Conservation (phyloP, 177 flowering plant genomes). For the Telopea speciosissima region DNA sequence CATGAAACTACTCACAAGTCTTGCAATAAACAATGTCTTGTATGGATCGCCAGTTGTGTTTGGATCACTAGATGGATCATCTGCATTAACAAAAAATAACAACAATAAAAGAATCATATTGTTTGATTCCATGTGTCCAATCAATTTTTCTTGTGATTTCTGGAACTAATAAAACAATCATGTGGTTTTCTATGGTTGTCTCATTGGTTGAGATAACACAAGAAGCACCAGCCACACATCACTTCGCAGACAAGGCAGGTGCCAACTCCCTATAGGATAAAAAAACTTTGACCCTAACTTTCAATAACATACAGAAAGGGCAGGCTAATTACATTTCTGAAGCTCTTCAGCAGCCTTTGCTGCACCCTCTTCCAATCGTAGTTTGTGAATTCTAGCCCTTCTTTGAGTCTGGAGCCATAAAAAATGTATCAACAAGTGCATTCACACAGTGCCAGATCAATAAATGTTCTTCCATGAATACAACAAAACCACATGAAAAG, state of each 20-base stretch:
- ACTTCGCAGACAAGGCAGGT: neutral
- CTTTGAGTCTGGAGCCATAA: slow-evolving; percentile 46
- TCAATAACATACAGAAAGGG: neutral
- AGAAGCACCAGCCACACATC: neutral
- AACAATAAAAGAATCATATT: too few species aligned
- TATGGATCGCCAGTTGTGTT: slow-evolving; percentile 91
- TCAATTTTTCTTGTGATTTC: neutral
- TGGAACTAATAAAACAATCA: neutral
- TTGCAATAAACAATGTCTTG: slow-evolving; percentile 92
- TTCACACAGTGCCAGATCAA: neutral
- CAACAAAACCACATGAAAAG: neutral
- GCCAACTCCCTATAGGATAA: neutral
- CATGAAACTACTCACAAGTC: slow-evolving; percentile 61
- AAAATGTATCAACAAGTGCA: neutral
- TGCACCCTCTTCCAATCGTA: slow-evolving; percentile 82
- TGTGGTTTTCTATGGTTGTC: neutral
- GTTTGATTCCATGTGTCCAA: neutral
- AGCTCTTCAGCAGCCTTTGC: slow-evolving; percentile 87
- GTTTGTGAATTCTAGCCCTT: slow-evolving; percentile 73
- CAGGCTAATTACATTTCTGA: slow-evolving; percentile 53
- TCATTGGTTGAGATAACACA: neutral
- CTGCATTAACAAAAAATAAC: slow-evolving; percentile 31
- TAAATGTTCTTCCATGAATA: too few species aligned
- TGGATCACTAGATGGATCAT: slow-evolving; percentile 82
- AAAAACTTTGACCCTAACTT: neutral